phyloP scores from a whole-genome alignment of 108 stramenopile species.

The Skeletonema menzelii region DNA sequence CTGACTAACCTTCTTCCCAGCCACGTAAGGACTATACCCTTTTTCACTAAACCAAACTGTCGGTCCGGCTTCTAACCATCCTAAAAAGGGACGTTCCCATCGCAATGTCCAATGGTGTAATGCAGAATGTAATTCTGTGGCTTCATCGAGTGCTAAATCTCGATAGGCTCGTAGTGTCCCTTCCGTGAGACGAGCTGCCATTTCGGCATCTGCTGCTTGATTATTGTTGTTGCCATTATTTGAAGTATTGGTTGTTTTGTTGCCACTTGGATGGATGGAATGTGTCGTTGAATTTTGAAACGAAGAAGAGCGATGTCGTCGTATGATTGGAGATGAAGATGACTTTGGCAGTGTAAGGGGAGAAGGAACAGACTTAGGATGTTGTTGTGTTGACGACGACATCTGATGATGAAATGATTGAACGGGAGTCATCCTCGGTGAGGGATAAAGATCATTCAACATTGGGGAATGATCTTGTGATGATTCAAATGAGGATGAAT shows the following conservation, averaged over 20 bases:
- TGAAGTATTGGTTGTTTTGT: background rate
- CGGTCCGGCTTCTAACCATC: constrained; percentile 82
- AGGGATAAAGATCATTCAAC: background rate
- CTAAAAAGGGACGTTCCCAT: constrained; percentile 77
- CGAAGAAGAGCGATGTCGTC: background rate
- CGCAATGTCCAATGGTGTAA: constrained; percentile 76
- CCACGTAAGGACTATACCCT: constrained; percentile 65
- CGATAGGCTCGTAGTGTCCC: constrained; percentile 81
- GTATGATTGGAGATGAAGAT: background rate
- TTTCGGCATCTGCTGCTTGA: constrained; percentile 49
- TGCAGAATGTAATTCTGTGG: constrained; percentile 69
- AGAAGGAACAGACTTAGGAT: background rate
- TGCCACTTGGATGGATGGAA: background rate
- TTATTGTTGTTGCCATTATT: background rate
- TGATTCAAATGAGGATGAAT: background rate
- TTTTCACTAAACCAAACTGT: constrained; percentile 56
- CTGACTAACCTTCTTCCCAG: constrained; percentile 81
- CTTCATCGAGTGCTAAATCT: constrained; percentile 82
- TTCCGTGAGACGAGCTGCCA: constrained; percentile 81
- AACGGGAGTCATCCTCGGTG: background rate
- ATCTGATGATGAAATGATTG: background rate
- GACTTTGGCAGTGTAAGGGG: background rate
- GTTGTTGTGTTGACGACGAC: background rate
- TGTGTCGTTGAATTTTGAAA: background rate
- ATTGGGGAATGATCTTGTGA: background rate